Conservation (phyloP, 1,284 basidiomycete genomes). For the Schizophyllum amplum region DNA sequence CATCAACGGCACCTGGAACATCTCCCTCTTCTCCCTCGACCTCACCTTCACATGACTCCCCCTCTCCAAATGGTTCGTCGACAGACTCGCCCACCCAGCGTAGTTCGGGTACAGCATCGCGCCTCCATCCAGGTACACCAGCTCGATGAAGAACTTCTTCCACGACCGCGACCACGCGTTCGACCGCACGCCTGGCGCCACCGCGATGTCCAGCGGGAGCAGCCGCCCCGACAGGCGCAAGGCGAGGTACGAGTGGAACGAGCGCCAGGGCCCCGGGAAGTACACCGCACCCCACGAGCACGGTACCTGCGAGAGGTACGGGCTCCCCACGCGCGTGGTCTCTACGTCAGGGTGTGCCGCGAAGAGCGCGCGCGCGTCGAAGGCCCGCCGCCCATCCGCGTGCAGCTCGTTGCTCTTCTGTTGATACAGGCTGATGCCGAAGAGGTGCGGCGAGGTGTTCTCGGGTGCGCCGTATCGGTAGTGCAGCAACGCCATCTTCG, state of each 20-base stretch:
- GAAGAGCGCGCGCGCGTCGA: slow-evolving; percentile 59
- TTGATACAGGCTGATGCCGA: slow-evolving; percentile 78
- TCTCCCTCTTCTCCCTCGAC: slow-evolving; percentile 47
- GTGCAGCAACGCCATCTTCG: slow-evolving; percentile 63
- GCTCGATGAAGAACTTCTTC: slow-evolving; percentile 85
- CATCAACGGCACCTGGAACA: slow-evolving; percentile 68
- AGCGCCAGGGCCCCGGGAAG: slow-evolving; percentile 79
- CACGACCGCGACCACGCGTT: slow-evolving; percentile 75
- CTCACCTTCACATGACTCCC: slow-evolving; percentile 67
- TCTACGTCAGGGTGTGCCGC: slow-evolving; percentile 19
- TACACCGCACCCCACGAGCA: slow-evolving; percentile 89
- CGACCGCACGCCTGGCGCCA: slow-evolving; percentile 70
- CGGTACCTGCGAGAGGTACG: slow-evolving; percentile 77
- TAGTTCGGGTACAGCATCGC: slow-evolving; percentile 85
- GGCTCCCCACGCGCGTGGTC: slow-evolving; percentile 40
- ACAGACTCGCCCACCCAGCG: slow-evolving; percentile 57
- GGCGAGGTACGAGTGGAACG: slow-evolving; percentile 71
- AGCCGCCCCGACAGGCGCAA: slow-evolving; percentile 48
- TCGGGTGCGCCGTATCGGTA: slow-evolving; percentile 54
- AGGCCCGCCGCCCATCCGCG: slow-evolving; percentile 56
- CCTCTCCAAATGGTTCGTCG: slow-evolving; percentile 79
- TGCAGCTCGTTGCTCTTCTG: slow-evolving; percentile 73
- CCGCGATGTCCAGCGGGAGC: slow-evolving; percentile 32
- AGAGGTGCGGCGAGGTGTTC: slow-evolving; percentile 44
- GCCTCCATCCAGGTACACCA: slow-evolving; percentile 71